phyloP scores from a whole-genome alignment of 805 yeast species.

The Nakazawaea populi region DNA sequence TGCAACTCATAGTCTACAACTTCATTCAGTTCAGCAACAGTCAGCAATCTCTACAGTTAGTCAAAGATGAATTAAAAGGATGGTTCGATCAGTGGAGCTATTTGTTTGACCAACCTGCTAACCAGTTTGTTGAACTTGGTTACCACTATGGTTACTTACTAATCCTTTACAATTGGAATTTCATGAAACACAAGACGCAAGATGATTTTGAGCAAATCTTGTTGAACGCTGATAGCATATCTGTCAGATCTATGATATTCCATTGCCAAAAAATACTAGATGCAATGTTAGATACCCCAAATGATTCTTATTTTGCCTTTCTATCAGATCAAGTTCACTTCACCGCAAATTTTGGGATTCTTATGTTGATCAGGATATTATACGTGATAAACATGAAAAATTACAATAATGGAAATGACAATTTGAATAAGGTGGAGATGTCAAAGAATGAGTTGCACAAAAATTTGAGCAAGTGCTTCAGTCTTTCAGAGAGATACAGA shows the following conservation, averaged over 20 bases:
- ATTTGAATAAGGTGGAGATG: conserved; percentile 10
- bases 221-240: conserved; percentile 11
- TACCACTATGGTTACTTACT: conserved; percentile 56
- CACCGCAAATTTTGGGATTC: conserved; percentile 36
- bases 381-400: conserved; percentile 8
- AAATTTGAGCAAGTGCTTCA: conserved; percentile 11
- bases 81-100: conserved; percentile 73
- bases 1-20: conserved; percentile 52
- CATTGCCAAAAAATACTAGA: conserved; percentile 38
- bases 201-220: conserved; percentile 1
- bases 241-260: conserved; percentile 29
- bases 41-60: conserved; percentile 24
- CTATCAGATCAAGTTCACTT: conserved; percentile 69
- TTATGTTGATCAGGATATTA: conserved; percentile 28
- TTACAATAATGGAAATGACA: conserved; percentile 5
- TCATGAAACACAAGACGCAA: conserved; percentile 9
- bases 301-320: conserved; percentile 57
- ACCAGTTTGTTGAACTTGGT: conserved; percentile 69
- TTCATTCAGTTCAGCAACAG: conserved; percentile 36
- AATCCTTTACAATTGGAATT: conserved; percentile 36
- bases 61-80: conserved; percentile 40
- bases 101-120: conserved; percentile 61
- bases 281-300: conserved; percentile 32
- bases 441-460: conserved; percentile 11
- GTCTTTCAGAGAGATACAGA: conserved; percentile 11